phyloP scores from a whole-genome alignment of 441 rosid species.

The Gossypium trilobum region DNA sequence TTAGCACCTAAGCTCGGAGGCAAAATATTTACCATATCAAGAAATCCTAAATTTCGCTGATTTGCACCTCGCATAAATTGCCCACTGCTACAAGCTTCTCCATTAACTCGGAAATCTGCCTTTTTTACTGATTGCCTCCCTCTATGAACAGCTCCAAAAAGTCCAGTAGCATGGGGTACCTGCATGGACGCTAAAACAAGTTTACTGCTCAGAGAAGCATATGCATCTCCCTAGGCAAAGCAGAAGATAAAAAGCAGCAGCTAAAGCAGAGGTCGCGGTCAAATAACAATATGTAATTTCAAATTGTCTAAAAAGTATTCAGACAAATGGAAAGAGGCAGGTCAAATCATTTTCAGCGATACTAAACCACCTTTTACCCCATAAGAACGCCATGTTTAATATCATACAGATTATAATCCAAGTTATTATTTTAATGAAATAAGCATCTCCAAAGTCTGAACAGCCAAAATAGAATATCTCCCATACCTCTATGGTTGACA shows the following conservation, averaged over 20 bases:
- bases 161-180: constrained; percentile 43
- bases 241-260: not conserved
- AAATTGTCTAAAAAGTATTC: not conserved
- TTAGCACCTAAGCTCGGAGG: constrained; percentile 24
- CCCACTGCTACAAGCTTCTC: constrained; percentile 23
- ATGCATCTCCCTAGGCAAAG: not conserved
- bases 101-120: constrained; percentile 23
- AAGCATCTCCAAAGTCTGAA: not conserved
- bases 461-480: not conserved
- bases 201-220: constrained; percentile 45
- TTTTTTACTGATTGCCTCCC: constrained; percentile 24
- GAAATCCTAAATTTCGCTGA: constrained; percentile 26
- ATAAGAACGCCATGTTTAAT: not conserved
- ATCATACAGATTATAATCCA: not conserved
- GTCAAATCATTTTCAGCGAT: not conserved
- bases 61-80: constrained; percentile 25
- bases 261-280: not conserved
- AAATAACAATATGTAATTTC: constrained; percentile 11
- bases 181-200: constrained; percentile 65
- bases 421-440: not conserved
- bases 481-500: not conserved
- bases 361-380: not conserved
- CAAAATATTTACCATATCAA: constrained; percentile 29
- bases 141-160: constrained; percentile 36
- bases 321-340: not conserved